Conservation (phyloP, 169 alveolate genomes). For the Plasmodium knowlesi region DNA sequence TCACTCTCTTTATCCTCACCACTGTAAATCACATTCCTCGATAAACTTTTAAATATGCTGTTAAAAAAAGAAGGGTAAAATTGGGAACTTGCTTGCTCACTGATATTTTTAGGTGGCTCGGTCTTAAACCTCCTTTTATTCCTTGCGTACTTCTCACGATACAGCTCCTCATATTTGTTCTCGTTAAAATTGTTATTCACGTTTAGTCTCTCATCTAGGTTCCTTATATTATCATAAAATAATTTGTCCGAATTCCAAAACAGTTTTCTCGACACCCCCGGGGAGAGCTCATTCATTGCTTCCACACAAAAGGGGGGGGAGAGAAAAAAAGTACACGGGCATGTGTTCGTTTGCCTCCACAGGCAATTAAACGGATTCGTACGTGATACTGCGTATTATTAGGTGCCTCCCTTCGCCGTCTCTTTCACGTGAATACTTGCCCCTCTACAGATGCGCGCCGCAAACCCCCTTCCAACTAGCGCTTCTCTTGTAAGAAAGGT, state of each 20-base stretch:
- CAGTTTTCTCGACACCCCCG: constrained; percentile 28
- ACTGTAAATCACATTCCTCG: constrained; percentile 16
- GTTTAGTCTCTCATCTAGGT: constrained; percentile 54
- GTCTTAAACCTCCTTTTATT: constrained; percentile 62
- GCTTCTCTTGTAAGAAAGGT: neutral
- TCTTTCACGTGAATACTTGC: neutral
- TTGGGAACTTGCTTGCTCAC: neutral
- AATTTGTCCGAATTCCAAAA: constrained; percentile 47
- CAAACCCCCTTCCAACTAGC: too few species aligned
- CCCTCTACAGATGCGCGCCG: neutral
- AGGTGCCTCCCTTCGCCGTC: neutral
- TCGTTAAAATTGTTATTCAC: constrained; percentile 66
- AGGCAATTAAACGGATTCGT: neutral
- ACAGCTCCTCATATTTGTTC: constrained; percentile 21
- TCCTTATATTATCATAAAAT: constrained; percentile 55
- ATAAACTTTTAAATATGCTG: constrained; percentile 28
- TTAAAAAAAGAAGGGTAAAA: constrained; percentile 32
- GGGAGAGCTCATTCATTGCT: constrained; percentile 18
- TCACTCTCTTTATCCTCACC: neutral
- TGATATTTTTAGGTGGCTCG: constrained; percentile 32
- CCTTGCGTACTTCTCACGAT: constrained; percentile 5
- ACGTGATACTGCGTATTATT: neutral
- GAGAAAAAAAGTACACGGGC: neutral
- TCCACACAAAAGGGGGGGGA: neutral
- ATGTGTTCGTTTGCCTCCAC: neutral